Base-by-base conservation (phyloP, 2,329 filamentous ascomycete genomes). In the Epichloe brachyelytri region DNA sequence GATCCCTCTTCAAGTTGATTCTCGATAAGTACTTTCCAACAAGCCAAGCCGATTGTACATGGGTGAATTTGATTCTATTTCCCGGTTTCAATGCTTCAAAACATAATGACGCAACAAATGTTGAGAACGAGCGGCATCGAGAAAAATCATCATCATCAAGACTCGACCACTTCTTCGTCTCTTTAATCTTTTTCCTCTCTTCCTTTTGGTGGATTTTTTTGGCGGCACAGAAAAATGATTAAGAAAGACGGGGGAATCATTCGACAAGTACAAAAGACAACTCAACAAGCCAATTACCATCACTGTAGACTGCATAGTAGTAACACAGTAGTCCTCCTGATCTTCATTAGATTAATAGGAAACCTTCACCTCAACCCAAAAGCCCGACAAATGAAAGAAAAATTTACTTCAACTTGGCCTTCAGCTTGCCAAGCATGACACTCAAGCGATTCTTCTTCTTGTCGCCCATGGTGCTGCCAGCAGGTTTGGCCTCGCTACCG, bases 381-480 rank as follows among this genome's bases (percentile, higher is more conserved):
- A 48, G n/a, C 39, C 15, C 14, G 19, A 43, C 38, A 20, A 49
- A 17, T 15, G n/a, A 30, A 8, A 8, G 36, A 15, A 4, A 4
- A 17, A n/a, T 36, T 37, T 65, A 62, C 45, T 64, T 62, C 51
- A 70, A 57, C 66, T 69, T 79, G 58, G 68, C 62, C 67, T 75
- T 75, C 60, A 79, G 60, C 69, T 77, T 79, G 66, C 67, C 71
- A 62, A 86, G 78, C 59, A 85, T 76, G 49, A 74, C 68, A 66
- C 81, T 85, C 53, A 83, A 59, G 50, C 82, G 74, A 65, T 78
- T 73, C 72, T 81, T 82, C 74, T 82, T 83, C 73, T 84, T 85
- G 70, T 79, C 80, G 48, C 79, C 74, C 15, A 71, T 67, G 50
- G 64, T 55, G 15, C 65, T 22, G 15, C 54, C 58, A 11, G 53